Base-by-base conservation (phyloP, 352 stramenopile species). In the Globisporangium middletonii region DNA sequence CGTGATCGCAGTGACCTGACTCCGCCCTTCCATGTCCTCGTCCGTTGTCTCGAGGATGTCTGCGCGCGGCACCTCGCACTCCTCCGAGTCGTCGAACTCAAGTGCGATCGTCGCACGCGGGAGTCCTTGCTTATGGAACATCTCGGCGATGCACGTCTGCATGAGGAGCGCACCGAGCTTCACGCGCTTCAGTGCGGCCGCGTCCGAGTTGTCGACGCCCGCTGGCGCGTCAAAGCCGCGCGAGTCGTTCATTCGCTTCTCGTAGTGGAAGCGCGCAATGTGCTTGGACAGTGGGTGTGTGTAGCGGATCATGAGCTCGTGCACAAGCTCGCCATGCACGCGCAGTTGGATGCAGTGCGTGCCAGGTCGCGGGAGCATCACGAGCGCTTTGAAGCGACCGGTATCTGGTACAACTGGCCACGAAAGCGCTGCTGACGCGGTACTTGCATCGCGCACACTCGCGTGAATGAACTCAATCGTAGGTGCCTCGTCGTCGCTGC, bases 261-360 rank as follows among this genome's bases (percentile, higher is more conserved):
- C 75, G 52, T 86, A 89, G 65, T 89, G 74, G 51, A 89, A 89
- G 46, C 72, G 75, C 23, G 85, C 73, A 18, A 77, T 45, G 41
- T 75, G 71, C 4, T 51, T 61, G 16, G 72, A 72, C n/a, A 62
- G 38, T 0, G 52, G 28, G 4, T 55, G 69, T 48, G 46, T 45
- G 50, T 85, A 86, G 50, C 68, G 62, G 28, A 88, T 56, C 23
- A 55, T 60, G 49, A 86, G 71, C 37, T 67, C 52, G 26, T 60
- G 59, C 15, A 46, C 33, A 9, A 62, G 16, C 8, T 42, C 37
- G 9, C 45, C 48, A 35, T 7, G 30, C 13, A 75, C 33, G n/a
- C 46, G 47, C 35, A 82, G 30, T 15, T 64, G 58, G 50, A 80
- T 60, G 28, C 55, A 56, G 50, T 73, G 78, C 44, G 69, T 69